Evolutionary conservation across 495 filamentous ascomycete genomes (phyloP).

Genomic region (Penicillium cinerascens): DNA sequence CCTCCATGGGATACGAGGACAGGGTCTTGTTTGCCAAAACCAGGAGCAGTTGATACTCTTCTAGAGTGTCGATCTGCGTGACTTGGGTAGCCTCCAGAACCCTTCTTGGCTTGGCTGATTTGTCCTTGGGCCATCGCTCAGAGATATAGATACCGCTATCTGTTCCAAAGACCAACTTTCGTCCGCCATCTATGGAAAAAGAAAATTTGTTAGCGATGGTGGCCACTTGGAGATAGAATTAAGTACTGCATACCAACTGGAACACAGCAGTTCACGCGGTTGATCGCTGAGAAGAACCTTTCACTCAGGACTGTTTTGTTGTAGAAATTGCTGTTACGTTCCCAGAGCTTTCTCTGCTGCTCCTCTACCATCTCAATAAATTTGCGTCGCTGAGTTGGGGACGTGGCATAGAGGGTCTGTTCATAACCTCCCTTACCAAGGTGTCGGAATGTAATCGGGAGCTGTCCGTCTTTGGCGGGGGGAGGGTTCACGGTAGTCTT

Average conservation of each 20-base stretch:
- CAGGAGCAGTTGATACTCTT: conserved; percentile 87
- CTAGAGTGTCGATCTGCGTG: conserved; percentile 92
- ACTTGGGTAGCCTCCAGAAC: conserved; percentile 85
- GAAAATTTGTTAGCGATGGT: conserved; percentile 32
- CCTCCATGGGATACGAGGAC: conserved; percentile 79
- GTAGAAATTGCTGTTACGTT: conserved; percentile 84
- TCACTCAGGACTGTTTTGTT: conserved; percentile 83
- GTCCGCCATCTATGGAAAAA: conserved; percentile 69
- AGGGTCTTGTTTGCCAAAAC: conserved; percentile 92
- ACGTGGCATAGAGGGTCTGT: conserved; percentile 80
- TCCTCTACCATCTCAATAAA: conserved; percentile 94
- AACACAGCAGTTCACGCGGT: conserved; percentile 88
- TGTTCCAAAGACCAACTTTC: conserved; percentile 90
- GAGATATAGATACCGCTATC: conserved; percentile 89
- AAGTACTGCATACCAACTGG: conserved; percentile 65
- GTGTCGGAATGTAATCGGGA: conserved; percentile 96
- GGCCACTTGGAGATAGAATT: neutral
- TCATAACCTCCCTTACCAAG: conserved; percentile 96
- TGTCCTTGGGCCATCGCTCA: conserved; percentile 84
- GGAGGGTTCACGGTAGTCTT: conserved; percentile 54
- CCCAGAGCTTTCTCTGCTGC: conserved; percentile 79
- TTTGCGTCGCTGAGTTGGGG: conserved; percentile 76
- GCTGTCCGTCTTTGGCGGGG: conserved; percentile 64
- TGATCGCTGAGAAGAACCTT: conserved; percentile 74
- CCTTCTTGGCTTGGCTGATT: conserved; percentile 67